Evolutionary conservation across 768 basidiomycete species (phyloP).

Genomic region (Lanmaoa pseudosensibilis): DNA sequence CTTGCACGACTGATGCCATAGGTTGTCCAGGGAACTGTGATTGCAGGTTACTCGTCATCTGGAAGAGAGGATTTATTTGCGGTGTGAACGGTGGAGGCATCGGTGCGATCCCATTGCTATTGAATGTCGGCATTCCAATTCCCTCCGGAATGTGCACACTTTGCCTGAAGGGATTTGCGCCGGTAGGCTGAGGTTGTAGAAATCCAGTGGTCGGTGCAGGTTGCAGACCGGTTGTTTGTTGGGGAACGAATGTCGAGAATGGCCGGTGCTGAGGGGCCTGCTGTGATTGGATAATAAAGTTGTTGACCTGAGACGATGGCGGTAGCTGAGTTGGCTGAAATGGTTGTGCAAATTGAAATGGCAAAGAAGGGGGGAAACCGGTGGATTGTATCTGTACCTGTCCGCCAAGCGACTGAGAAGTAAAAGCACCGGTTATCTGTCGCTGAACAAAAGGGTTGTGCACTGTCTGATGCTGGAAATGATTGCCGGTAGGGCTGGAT

Average conservation of each 20-base stretch:
- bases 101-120: conserved; percentile 22
- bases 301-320: conserved; percentile 16
- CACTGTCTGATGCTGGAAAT: conserved; percentile 57
- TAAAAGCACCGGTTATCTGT: conserved; percentile 49
- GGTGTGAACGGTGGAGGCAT: conserved; percentile 8
- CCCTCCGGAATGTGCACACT: conserved; percentile 66
- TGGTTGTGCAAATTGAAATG: conserved; percentile 33
- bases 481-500: conserved; percentile 46
- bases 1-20: conserved; percentile 7
- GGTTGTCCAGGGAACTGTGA: conserved; percentile 15
- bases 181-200: conserved; percentile 56
- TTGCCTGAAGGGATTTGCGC: conserved; percentile 82
- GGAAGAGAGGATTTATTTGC: conserved; percentile 15
- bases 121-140: conserved; percentile 56
- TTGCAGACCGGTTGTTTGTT: conserved; percentile 49
- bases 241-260: conserved; percentile 55
- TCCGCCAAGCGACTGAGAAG: conserved; percentile 43
- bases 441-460: conserved; percentile 79
- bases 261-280: conserved; percentile 47
- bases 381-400: conserved; percentile 56
- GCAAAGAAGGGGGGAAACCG: conserved; percentile 51
- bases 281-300: conserved; percentile 37
- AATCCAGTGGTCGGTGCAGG: conserved; percentile 45
- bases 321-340: conserved; percentile 15
- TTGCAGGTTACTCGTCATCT: conserved; percentile 9